A percentile compares a stretch with the other conserved stretches of the same genome.
These are phyloP conservation scores for Xylariales sp. DNA, from an alignment of 2,329 filamentous ascomycete genomes.

Conservation along the genomic window DNA sequence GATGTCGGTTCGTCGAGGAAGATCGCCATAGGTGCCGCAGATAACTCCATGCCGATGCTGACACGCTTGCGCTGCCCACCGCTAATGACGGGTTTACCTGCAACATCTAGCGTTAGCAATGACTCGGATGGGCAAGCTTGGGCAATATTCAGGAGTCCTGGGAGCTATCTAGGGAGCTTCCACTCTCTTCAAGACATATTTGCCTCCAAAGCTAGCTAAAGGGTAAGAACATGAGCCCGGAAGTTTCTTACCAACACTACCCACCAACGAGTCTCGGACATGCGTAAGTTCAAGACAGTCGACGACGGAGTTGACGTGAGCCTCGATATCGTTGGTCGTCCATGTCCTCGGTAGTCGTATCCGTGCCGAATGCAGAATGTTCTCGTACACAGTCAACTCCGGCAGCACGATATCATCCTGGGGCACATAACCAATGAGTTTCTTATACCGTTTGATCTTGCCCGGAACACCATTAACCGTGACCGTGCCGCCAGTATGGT, in stretches of 20 bases:
- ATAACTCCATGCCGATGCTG: constrained; percentile 55
- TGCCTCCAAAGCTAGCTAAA: too few relatives aligned
- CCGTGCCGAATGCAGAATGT: constrained; percentile 55
- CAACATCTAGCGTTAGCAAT: too few relatives aligned
- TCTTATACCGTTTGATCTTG: constrained; percentile 48
- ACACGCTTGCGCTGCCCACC: constrained; percentile 55
- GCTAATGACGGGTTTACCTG: constrained; percentile 49
- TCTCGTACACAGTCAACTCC: constrained; percentile 57
- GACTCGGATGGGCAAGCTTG: too few relatives aligned
- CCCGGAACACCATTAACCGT: constrained; percentile 48
- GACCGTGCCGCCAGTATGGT: constrained; percentile 44
- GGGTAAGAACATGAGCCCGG: too few relatives aligned
- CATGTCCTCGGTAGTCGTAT: constrained; percentile 49
- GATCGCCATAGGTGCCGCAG: constrained; percentile 51
- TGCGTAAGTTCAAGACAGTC: constrained; percentile 49
- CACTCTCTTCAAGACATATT: too few relatives aligned
- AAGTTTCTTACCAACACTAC: constrained; percentile 42
- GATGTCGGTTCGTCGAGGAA: constrained; percentile 51
- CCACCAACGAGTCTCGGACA: constrained; percentile 47
- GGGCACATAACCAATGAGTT: constrained; percentile 57
- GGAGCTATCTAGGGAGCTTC: too few relatives aligned
- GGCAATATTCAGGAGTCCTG: too few relatives aligned
- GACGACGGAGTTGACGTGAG: constrained; percentile 53
- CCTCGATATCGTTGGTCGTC: constrained; percentile 42
- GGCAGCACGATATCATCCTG: constrained; percentile 58